These are phyloP conservation scores for Pleurozium schreberi DNA, from an alignment of 225 moss, liverwort and hornwort species.

Conservation along the genomic window DNA sequence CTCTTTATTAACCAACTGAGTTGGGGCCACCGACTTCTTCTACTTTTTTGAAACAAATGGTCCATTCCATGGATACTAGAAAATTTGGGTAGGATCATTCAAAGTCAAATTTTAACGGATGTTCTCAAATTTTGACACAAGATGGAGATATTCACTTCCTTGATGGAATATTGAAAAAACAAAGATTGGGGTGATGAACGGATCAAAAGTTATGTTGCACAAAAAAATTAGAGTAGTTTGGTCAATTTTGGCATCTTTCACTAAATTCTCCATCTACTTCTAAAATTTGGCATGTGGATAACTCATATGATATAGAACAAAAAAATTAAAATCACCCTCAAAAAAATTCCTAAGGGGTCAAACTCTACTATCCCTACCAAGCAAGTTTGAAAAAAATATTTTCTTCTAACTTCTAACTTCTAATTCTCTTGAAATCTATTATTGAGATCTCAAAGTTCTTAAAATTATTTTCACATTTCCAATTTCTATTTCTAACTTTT, in stretches of 20 bases:
- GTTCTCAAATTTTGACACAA: background rate
- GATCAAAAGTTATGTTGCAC: background rate
- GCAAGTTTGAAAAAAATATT: background rate
- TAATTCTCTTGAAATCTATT: background rate
- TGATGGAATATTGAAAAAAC: background rate
- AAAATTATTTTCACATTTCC: background rate
- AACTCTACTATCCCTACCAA: accelerated
- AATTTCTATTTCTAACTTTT: background rate
- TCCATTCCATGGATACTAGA: no score
- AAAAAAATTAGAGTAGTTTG: background rate
- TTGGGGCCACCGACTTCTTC: no score
- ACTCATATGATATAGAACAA: background rate
- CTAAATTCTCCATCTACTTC: background rate
- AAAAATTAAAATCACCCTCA: no score
- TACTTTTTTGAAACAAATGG: no score
- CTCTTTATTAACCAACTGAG: background rate
- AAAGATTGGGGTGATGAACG: background rate
- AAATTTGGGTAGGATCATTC: no score
- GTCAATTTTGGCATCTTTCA: background rate
- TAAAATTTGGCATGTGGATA: background rate
- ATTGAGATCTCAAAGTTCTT: no score
- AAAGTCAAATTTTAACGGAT: no score
- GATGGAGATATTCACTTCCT: background rate
- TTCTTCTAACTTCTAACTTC: background rate
- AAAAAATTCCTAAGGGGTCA: background rate